Conservation (phyloP, 2,329 filamentous ascomycete species). For the Bipolaris oryzae region DNA sequence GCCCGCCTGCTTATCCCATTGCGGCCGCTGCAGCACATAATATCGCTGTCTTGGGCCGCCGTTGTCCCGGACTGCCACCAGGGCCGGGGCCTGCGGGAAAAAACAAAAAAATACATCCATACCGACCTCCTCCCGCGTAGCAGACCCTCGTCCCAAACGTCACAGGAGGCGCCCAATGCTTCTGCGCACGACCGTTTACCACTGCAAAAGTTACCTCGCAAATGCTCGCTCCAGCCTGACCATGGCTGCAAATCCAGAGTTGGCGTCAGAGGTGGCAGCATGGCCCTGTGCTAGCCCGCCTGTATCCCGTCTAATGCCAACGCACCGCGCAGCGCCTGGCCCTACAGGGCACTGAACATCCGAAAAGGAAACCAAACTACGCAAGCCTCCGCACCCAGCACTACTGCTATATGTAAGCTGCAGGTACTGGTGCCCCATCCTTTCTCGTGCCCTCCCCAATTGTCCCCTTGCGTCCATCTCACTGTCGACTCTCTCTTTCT, state of each 20-base stretch:
- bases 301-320: slow-evolving; percentile 35
- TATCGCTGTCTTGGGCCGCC: too few species aligned
- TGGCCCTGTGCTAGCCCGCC: slow-evolving; percentile 26
- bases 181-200: slow-evolving; percentile 32
- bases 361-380: slow-evolving; percentile 15
- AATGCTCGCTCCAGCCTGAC: slow-evolving; percentile 28
- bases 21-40: too few species aligned
- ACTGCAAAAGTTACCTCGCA: slow-evolving; percentile 24
- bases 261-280: slow-evolving; percentile 38
- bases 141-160: slow-evolving; percentile 31
- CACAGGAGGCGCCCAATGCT: slow-evolving; percentile 37
- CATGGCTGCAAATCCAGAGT: slow-evolving; percentile 25
- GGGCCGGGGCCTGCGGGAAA: slow-evolving; percentile 17
- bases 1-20: too few species aligned
- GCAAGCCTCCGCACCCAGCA: slow-evolving; percentile 14
- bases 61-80: too few species aligned
- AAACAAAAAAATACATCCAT: slow-evolving; percentile 16
- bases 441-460: slow-evolving; percentile 15
- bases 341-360: slow-evolving; percentile 16
- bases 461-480: not conserved
- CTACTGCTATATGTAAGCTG: slow-evolving; percentile 32
- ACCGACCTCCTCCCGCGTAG: slow-evolving; percentile 10
- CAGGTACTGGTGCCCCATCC: slow-evolving; percentile 25
- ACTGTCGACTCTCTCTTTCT: not conserved
- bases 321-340: slow-evolving; percentile 46